Conservation (phyloP, 495 filamentous ascomycete genomes). For the Ramalina peruviana region DNA sequence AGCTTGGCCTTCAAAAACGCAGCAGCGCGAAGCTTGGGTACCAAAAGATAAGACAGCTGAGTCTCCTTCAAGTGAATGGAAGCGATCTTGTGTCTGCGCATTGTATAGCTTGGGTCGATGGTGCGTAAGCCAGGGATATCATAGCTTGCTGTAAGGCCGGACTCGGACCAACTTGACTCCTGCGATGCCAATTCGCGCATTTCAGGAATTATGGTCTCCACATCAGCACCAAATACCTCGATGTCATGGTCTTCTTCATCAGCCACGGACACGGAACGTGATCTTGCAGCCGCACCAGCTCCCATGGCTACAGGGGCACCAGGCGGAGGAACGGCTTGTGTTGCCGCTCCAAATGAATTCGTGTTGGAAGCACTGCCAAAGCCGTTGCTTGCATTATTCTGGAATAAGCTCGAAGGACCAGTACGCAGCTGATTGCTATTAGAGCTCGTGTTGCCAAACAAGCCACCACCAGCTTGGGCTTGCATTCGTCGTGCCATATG, state of each 20-base stretch:
- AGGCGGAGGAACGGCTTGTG: no score
- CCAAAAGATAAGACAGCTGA: slow-evolving; percentile 35
- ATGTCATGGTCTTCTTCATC: slow-evolving; percentile 6
- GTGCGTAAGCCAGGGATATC: slow-evolving; percentile 41
- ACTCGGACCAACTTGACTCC: slow-evolving; percentile 24
- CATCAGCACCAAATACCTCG: slow-evolving; percentile 1
- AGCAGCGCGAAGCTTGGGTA: slow-evolving; percentile 51
- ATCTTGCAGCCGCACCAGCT: no score
- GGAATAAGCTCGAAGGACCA: no score
- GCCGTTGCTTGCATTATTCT: no score
- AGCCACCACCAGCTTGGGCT: neutral
- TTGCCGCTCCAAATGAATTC: neutral
- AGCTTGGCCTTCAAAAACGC: slow-evolving; percentile 54
- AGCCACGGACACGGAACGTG: neutral
- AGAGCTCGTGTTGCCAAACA: neutral
- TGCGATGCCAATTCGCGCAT: slow-evolving; percentile 14
- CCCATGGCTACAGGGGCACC: no score
- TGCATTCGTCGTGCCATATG: neutral
- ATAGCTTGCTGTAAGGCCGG: slow-evolving; percentile 49
- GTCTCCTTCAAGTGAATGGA: slow-evolving; percentile 25
- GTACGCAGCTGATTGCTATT: neutral
- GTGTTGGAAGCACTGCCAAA: neutral
- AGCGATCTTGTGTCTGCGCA: slow-evolving; percentile 31
- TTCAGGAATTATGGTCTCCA: slow-evolving; percentile 8
- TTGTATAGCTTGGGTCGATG: slow-evolving; percentile 25